Percentiles rank a stretch among this genome's conserved stretches.
phyloP scores from a whole-genome alignment of 2,329 filamentous ascomycete genomes.

The Leptographium wingfieldii region DNA sequence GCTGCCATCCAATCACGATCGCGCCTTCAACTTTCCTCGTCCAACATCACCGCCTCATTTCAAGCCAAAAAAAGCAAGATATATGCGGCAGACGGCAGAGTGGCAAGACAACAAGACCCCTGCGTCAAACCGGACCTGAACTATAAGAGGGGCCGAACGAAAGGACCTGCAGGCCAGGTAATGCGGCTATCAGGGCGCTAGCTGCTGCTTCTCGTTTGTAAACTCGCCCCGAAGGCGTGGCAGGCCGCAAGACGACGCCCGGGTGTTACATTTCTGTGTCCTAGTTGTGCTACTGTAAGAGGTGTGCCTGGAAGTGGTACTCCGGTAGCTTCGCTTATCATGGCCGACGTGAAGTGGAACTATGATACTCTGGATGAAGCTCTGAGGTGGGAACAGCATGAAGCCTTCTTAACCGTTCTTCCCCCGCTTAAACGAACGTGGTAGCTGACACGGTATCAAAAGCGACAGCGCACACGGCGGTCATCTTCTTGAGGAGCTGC shows the following conservation, averaged over 20 bases:
- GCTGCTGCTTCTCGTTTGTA: neutral
- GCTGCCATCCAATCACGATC: neutral
- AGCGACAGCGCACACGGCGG: neutral
- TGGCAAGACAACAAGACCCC: neutral
- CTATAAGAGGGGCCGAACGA: neutral
- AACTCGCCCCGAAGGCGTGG: no score
- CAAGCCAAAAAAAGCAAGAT: neutral
- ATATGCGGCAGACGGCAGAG: neutral
- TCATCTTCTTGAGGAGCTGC: neutral
- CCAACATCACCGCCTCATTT: neutral
- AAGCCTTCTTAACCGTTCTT: no score
- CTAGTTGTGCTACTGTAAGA: neutral
- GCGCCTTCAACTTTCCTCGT: neutral
- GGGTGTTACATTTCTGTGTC: no score
- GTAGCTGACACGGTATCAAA: neutral
- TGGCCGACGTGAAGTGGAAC: slow-evolving; percentile 5
- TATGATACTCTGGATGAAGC: slow-evolving; percentile 8
- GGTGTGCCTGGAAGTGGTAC: neutral
- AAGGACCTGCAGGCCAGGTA: neutral
- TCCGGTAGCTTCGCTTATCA: neutral
- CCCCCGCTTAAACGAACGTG: no score
- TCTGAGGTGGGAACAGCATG: slow-evolving; percentile 4
- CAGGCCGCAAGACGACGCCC: neutral
- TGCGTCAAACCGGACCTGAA: neutral
- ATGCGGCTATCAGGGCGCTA: neutral